Evolutionary conservation across 768 basidiomycete species (phyloP), one percentile per base, ranked within the genome.

Genomic region (Leccinum obscurum): DNA sequence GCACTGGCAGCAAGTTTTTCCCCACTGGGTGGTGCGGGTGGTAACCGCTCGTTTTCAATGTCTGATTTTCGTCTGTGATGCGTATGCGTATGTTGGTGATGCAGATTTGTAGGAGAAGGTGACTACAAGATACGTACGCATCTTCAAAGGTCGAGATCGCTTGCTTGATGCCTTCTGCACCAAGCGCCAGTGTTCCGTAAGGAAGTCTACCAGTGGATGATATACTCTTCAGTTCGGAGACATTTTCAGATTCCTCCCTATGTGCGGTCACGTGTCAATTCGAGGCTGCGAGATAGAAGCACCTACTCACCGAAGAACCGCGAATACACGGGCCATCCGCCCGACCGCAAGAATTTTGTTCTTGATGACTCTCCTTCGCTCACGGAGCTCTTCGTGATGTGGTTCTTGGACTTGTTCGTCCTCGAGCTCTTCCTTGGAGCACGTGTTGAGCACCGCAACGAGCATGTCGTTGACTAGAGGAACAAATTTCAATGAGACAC

Each of bases 381-480:
- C 78, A 4, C 37, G 71, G 59, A 55, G 59, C 48, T 66, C 77
- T 60, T 62, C 67, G 60, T 55, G 72, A 62, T 64, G 74, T 49
- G 64, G 54, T 9, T 70, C 68, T 52, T n/a, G 54, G 55, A 59
- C 17, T 46, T 64, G 60, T 53, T 84, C 84, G 71, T 95, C 93
- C 65, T 95, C 93, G 30, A 99, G 84, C 75, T 98, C 96, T 70
- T 97, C 95, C 75, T 95, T 92, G 52, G 92, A 92, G 76, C 95
- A 98, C 34, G 93, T 94, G 69, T 94, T 92, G 41, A 99, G 84
- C 48, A 99, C 93, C 4, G 95, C 94, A 35, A 96, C 94, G 58
- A 99, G 81, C 95, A 98, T 98, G 71, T 99, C 96, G 59, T 92
- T 95, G 75, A 98, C 95, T 98, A 60, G 4, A 52, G 26, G 41